Conservation (phyloP, 371 early-diverging fungal species). For the Sporodiniella umbellata region DNA sequence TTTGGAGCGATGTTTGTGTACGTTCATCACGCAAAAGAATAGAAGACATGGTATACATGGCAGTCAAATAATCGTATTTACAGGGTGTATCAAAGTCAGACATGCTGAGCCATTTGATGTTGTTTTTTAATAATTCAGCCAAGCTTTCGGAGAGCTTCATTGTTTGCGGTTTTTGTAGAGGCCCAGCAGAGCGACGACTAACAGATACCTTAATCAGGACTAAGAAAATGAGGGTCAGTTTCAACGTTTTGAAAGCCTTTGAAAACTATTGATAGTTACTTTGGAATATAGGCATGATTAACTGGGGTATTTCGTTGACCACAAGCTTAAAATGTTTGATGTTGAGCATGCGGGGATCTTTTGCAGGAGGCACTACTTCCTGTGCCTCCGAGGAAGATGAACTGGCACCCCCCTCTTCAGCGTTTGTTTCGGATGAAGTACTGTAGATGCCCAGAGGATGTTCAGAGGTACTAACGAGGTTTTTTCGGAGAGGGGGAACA, state of each 20-base stretch:
- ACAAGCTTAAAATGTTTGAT: conserved; percentile 63
- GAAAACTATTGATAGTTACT: conserved; percentile 28
- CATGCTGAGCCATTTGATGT: conserved; percentile 46
- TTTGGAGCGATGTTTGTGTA: conserved; percentile 64
- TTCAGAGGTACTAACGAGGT: conserved; percentile 14
- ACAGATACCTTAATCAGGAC: conserved; percentile 62
- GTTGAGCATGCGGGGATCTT: conserved; percentile 66
- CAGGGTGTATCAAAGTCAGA: conserved; percentile 30
- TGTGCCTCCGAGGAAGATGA: neutral
- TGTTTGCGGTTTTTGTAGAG: conserved; percentile 51
- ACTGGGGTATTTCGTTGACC: conserved; percentile 64
- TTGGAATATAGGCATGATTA: conserved; percentile 66
- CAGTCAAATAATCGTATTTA: conserved; percentile 53
- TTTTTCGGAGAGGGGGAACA: conserved; percentile 16
- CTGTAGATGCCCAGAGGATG: conserved; percentile 41
- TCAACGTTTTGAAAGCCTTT: too few species aligned
- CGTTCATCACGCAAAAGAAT: conserved; percentile 55
- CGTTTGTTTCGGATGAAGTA: neutral
- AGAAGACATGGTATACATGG: conserved; percentile 49
- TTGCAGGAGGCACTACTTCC: conserved; percentile 20
- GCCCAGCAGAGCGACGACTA: conserved; percentile 56
- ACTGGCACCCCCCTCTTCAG: conserved; percentile 2
- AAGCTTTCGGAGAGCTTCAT: conserved; percentile 57
- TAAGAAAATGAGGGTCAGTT: neutral
- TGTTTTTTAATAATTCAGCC: conserved; percentile 49